A percentile compares a stretch with the other conserved stretches of the same genome.
Evolutionary conservation across 257 asterid species (phyloP).

Genomic region (Fraxinus cuspidata): DNA sequence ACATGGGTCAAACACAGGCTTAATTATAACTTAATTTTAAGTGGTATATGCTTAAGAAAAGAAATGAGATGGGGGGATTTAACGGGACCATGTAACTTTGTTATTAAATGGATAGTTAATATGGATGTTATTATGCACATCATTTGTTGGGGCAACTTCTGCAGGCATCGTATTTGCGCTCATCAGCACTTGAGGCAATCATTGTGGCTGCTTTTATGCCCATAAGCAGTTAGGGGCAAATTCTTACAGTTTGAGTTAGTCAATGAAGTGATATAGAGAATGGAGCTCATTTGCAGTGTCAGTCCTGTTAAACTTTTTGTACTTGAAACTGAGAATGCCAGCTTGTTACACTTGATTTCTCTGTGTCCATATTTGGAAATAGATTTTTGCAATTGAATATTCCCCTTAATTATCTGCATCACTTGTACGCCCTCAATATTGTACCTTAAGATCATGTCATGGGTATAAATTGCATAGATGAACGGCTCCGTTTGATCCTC

Average conservation of each 20-base stretch:
- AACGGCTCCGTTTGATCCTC: too few species aligned
- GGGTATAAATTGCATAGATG: not conserved
- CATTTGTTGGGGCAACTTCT: not conserved
- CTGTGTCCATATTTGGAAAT: not conserved
- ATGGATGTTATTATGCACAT: not conserved
- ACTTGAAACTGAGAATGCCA: not conserved
- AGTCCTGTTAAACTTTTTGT: not conserved
- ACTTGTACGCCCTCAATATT: not conserved
- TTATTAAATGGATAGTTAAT: not conserved
- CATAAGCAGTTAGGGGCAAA: not conserved
- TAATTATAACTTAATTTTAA: not conserved
- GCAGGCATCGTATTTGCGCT: not conserved
- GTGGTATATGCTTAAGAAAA: not conserved
- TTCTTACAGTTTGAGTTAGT: not conserved
- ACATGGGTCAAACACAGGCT: too few species aligned
- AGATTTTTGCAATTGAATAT: not conserved
- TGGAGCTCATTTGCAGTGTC: not conserved
- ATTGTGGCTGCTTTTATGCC: not conserved
- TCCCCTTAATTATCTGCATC: not conserved
- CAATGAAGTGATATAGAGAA: not conserved
- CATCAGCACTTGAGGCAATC: not conserved
- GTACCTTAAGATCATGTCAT: not conserved
- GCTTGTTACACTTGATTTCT: not conserved
- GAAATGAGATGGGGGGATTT: not conserved
- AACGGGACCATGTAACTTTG: not conserved